Evolutionary conservation across 2,329 filamentous ascomycete genomes (phyloP).

Genomic region (Alternaria consortialis): DNA sequence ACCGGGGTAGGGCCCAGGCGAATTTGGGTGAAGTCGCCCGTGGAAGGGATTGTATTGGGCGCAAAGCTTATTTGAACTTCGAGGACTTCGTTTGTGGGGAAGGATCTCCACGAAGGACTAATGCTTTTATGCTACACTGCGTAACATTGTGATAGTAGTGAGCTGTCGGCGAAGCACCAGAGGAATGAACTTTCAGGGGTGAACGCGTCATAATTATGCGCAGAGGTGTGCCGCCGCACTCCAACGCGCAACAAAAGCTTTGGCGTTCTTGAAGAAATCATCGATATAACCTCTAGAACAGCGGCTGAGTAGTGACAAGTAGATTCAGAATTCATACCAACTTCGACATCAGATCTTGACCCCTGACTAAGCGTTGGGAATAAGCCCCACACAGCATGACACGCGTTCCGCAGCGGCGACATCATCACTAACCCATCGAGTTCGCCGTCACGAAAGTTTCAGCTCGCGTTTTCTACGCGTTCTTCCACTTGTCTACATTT

Average conservation of each 20-base stretch:
- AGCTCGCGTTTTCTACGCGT: background rate
- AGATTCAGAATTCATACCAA: background rate
- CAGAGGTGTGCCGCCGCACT: background rate
- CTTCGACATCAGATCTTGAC: background rate
- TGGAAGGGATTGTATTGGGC: background rate
- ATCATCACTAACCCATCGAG: background rate
- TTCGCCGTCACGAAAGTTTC: background rate
- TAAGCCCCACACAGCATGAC: conserved; percentile 1
- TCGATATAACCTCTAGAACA: background rate
- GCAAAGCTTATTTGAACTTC: background rate
- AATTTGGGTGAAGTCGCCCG: background rate
- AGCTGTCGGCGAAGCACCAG: background rate
- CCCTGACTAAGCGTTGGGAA: background rate
- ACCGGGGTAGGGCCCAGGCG: background rate
- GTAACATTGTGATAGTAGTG: background rate
- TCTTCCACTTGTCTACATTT: background rate
- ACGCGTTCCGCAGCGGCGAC: background rate
- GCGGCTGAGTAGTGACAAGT: background rate
- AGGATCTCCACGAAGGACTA: background rate
- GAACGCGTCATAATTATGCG: background rate
- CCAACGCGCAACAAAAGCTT: background rate
- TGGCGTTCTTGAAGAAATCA: background rate
- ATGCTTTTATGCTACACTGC: background rate
- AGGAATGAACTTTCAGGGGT: background rate
- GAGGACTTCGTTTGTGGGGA: background rate